Percentiles rank a stretch among this genome's conserved stretches.
phyloP scores from a whole-genome alignment of 2,329 filamentous ascomycete species.

The Alternaria arborescens region DNA sequence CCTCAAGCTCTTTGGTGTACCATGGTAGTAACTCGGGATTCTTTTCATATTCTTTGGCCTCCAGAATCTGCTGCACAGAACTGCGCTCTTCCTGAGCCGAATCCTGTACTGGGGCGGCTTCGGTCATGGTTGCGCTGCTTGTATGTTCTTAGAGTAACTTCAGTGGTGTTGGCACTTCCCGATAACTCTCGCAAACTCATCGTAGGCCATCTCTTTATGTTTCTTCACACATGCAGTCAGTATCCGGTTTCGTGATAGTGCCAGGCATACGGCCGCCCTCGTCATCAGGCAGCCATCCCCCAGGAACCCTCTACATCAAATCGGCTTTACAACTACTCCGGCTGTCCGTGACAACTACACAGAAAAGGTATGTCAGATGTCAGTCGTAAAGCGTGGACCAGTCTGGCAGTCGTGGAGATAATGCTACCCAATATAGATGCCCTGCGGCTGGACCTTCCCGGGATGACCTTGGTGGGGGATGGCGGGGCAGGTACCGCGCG shows the following conservation, averaged over 20 bases:
- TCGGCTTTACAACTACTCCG: slow-evolving; percentile 1
- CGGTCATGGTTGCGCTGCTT: slow-evolving; percentile 20
- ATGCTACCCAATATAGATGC: slow-evolving; percentile 4
- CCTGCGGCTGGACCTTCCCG: slow-evolving; percentile 23
- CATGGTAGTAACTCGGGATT: slow-evolving; percentile 39
- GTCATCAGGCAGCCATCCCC: slow-evolving; percentile 7
- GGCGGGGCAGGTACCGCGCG: slow-evolving; percentile 22
- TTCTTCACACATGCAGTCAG: slow-evolving; percentile 1
- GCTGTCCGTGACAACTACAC: background rate
- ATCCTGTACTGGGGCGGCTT: slow-evolving; percentile 5
- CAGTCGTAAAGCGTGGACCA: background rate
- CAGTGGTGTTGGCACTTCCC: background rate
- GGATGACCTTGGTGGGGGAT: slow-evolving; percentile 13
- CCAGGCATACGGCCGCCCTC: slow-evolving; percentile 12
- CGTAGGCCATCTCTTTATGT: slow-evolving; percentile 2
- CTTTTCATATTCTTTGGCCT: slow-evolving; percentile 29
- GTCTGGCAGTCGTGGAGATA: background rate
- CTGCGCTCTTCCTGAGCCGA: slow-evolving; percentile 14
- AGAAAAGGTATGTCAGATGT: background rate
- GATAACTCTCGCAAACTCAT: background rate
- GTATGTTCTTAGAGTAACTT: background rate
- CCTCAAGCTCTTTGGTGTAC: slow-evolving; percentile 42
- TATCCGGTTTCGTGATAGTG: slow-evolving; percentile 2
- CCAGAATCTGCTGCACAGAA: slow-evolving; percentile 23
- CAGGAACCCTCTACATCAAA: slow-evolving; percentile 17